These are phyloP conservation scores for Jaenimonas drosophilae DNA, from an alignment of 208 protist species.

Conservation along the genomic window DNA sequence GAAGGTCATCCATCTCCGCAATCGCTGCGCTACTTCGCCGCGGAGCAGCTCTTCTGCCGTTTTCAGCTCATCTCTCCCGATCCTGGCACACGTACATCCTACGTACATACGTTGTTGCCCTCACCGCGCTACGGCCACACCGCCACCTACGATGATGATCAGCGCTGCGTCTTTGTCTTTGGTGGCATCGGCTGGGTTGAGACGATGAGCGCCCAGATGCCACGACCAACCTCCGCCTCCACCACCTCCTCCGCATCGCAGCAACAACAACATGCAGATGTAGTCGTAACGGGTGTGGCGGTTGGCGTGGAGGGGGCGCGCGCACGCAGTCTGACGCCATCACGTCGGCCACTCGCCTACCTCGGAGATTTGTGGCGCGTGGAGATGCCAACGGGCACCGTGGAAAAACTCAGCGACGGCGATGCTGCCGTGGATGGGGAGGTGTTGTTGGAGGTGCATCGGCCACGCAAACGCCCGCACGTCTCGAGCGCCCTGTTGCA, in stretches of 20 bases:
- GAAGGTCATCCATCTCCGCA: neutral
- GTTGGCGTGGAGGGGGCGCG: neutral
- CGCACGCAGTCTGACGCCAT: neutral
- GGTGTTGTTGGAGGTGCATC: too few species aligned
- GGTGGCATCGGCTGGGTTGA: constrained; percentile 42
- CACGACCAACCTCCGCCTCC: too few species aligned
- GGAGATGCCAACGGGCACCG: constrained; percentile 1
- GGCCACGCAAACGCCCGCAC: too few species aligned
- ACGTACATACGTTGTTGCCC: neutral
- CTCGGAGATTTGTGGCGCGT: constrained; percentile 14
- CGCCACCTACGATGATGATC: constrained; percentile 22
- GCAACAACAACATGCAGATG: too few species aligned
- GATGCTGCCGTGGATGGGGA: neutral
- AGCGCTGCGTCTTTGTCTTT: constrained; percentile 53
- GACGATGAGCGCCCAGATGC: too few species aligned
- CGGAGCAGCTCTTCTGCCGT: constrained; percentile 14
- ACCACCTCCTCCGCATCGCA: neutral
- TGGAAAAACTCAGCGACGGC: neutral
- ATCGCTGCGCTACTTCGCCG: constrained; percentile 17
- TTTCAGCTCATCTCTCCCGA: constrained; percentile 11
- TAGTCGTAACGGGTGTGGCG: neutral
- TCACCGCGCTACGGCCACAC: constrained; percentile 45
- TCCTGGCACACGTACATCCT: neutral
- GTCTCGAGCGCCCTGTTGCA: too few species aligned
- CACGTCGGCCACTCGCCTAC: neutral